Percentiles rank a stretch among this genome's conserved stretches.
These are phyloP conservation scores for Alternaria triticimaculans DNA, from an alignment of 2,329 filamentous ascomycete genomes.

Conservation along the genomic window DNA sequence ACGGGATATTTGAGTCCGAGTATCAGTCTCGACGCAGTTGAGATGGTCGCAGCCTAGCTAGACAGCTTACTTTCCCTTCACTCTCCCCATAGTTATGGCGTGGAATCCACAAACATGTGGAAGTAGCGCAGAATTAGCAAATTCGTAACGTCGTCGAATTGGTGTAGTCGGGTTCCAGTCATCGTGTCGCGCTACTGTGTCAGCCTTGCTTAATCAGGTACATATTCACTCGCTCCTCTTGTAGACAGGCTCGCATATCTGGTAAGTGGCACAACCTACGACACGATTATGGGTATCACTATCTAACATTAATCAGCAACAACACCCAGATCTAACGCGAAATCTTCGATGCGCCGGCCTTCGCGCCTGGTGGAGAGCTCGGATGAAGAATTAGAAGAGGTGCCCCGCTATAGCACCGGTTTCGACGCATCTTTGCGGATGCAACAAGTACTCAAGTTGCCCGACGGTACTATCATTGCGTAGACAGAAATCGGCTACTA, in stretches of 20 bases:
- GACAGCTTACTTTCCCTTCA: background rate
- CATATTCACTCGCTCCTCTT: background rate
- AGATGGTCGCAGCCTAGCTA: slow-evolving; percentile 20
- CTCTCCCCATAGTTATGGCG: no score
- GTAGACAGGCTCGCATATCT: background rate
- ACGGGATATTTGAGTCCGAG: slow-evolving; percentile 29
- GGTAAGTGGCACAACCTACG: background rate
- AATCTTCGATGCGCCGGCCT: background rate
- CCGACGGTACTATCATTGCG: background rate
- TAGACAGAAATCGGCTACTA: background rate
- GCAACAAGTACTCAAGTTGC: background rate
- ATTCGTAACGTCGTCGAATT: background rate
- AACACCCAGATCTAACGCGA: background rate
- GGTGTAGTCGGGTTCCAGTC: background rate
- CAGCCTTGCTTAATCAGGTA: background rate
- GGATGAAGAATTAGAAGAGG: background rate
- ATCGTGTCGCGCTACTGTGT: background rate
- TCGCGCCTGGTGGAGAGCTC: background rate
- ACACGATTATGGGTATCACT: no score
- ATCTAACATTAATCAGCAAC: background rate
- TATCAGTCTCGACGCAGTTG: slow-evolving; percentile 28
- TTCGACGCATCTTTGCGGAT: background rate
- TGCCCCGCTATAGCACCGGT: background rate
- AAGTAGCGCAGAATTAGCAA: background rate
- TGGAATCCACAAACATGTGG: background rate